These are phyloP conservation scores for Exophiala aquamarina DNA, from an alignment of 2,329 filamentous ascomycete genomes.

Conservation along the genomic window DNA sequence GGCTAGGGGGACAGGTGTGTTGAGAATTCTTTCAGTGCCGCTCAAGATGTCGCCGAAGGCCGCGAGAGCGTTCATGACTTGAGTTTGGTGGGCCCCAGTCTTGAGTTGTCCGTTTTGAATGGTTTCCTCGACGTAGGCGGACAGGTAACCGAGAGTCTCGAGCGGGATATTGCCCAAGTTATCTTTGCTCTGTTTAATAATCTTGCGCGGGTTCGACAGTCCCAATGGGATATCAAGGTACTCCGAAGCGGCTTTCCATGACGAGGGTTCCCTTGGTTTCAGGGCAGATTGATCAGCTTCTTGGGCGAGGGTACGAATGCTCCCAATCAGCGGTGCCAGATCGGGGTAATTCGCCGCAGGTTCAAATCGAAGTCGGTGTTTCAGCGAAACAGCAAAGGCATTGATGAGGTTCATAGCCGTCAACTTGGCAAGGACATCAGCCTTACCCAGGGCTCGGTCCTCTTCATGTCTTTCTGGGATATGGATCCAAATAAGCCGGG, in stretches of 20 bases:
- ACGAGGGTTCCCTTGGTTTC: conserved; percentile 43
- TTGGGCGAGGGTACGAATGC: conserved; percentile 74
- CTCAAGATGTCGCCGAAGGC: conserved; percentile 71
- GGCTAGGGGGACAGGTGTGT: conserved; percentile 77
- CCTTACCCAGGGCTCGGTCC: conserved; percentile 50
- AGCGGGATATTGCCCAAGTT: conserved; percentile 81
- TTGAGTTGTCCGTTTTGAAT: conserved; percentile 43
- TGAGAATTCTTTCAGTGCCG: conserved; percentile 74
- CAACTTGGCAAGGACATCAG: conserved; percentile 69
- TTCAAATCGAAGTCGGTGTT: conserved; percentile 82
- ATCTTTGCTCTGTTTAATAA: conserved; percentile 69
- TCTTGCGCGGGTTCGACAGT: conserved; percentile 73
- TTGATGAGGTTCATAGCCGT: conserved; percentile 75
- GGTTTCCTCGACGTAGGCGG: conserved; percentile 63
- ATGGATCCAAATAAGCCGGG: conserved; percentile 81
- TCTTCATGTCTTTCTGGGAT: conserved; percentile 59
- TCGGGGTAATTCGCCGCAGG: conserved; percentile 77
- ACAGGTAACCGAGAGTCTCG: conserved; percentile 74
- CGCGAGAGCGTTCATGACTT: conserved; percentile 57
- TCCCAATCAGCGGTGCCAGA: conserved; percentile 65
- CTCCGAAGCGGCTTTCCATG: conserved; percentile 67
- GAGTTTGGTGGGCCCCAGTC: conserved; percentile 36
- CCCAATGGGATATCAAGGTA: conserved; percentile 77
- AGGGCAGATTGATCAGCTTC: conserved; percentile 46
- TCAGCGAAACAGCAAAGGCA: conserved; percentile 74